Evolutionary conservation across 805 yeast species (phyloP), one percentile per base, ranked within the genome.

Genomic region (Suhomyces faveliae): DNA sequence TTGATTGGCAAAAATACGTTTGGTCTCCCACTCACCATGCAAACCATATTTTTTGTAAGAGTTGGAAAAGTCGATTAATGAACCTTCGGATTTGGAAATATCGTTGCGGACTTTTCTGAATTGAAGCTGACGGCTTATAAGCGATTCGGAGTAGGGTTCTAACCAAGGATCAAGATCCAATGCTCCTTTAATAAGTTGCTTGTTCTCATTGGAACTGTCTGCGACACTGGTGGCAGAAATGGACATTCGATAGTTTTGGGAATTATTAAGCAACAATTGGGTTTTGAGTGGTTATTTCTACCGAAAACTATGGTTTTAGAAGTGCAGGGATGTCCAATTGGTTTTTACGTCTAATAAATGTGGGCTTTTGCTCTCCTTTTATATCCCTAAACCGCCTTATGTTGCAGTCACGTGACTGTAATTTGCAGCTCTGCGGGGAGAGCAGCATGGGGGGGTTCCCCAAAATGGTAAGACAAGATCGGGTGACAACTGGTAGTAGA

Each of bases 131-230:
- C 99, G 80, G 47, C 82, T 79, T 2, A 80, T 79, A 38, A 92
- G 70, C 47, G 80, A 88, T n/a, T 72, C 74, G 10, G 83, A 76
- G 64, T 75, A 84, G 0, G 97, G 97, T 58, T 83, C 83, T 49
- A 92, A 74, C 87, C 90, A 92, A 0, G 96, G 94, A 59, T 92
- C 99, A 35, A 82, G 64, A 29, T 79, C 81, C 23, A 88, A 68
- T n/a, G 85, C 84, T 4, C 83, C 87, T 59, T 76, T 73, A 37
- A 83, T 60, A 33, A 45, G 48, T 10, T 13, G 23, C 25, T 15
- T 35, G 25, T 42, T 27, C 17, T 37, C 40, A 17, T 17, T 33
- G 37, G 44, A n/a, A 8, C 27, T 21, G 15, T 27, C 24, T n/a
- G 43, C 27, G 19, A 17, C 43, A 15, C 33, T 22, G 42, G 37